A percentile compares a stretch with the other conserved stretches of the same genome.
These are phyloP conservation scores for Pythium guiyangense DNA, from an alignment of 352 stramenopile genomes.

Conservation along the genomic window DNA sequence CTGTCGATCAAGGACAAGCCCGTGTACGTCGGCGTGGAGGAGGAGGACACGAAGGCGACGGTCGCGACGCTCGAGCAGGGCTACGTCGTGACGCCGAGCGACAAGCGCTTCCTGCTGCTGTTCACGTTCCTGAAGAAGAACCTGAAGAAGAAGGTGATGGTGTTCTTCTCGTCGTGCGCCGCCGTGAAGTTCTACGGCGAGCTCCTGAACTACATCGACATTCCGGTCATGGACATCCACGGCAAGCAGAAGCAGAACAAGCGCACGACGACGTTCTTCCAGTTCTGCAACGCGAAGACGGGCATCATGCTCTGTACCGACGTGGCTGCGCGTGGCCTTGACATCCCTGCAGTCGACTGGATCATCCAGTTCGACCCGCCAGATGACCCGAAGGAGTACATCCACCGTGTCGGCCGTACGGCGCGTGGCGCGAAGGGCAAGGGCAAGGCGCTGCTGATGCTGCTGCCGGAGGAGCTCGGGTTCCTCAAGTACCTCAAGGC, in stretches of 20 bases:
- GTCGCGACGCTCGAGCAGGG: conserved; percentile 95
- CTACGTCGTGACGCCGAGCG: conserved; percentile 96
- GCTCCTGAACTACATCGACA: conserved; percentile 99
- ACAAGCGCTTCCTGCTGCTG: conserved; percentile 98
- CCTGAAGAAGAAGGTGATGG: conserved; percentile 99
- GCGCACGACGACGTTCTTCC: conserved; percentile 98
- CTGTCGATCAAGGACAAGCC: conserved; percentile 93
- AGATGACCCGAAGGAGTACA: conserved; percentile 98
- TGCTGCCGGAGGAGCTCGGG: conserved; percentile 96
- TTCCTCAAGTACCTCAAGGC: conserved; percentile 98
- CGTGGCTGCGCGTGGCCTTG: conserved; percentile 95
- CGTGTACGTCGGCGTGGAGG: conserved; percentile 96
- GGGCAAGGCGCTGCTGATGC: conserved; percentile 96
- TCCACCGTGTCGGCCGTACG: conserved; percentile 89
- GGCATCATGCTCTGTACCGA: conserved; percentile 99
- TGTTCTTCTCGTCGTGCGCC: conserved; percentile 90
- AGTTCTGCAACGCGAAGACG: conserved; percentile 97
- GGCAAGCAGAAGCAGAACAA: conserved; percentile 99
- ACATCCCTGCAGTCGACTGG: conserved; percentile 98
- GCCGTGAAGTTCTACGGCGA: conserved; percentile 99
- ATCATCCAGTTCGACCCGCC: conserved; percentile 99
- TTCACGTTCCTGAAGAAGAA: conserved; percentile 99
- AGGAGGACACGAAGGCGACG: conserved; percentile 90
- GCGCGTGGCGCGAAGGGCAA: conserved; percentile 86
- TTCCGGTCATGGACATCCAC: conserved; percentile 98